Base-by-base conservation (phyloP, 495 filamentous ascomycete species). In the Cenococcum geophilum region DNA sequence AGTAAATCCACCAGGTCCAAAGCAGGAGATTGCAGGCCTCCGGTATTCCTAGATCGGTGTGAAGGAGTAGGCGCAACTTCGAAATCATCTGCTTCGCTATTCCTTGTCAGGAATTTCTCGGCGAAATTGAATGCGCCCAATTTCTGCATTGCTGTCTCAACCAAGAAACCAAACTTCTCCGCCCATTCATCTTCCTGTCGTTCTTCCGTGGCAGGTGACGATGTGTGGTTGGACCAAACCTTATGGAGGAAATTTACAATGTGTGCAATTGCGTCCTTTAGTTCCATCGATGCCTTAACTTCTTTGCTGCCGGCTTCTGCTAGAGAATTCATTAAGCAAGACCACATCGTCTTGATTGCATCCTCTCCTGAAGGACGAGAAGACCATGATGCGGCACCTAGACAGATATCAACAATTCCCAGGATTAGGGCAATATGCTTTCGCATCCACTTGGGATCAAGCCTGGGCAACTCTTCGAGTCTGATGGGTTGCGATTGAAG, bases 381-480 rank as follows among this genome's bases (percentile, higher is more conserved):
- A 14, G 77, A 74, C 73, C 82, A 81, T 20, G 83, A 80, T 0
- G 81, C 79, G 32, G 75, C 74, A 35, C 78, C 76, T 4, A 95
- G 71, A 5, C 91, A 76, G 2, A 78, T 79, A 55, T 87, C 83
- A 21, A 95, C 77, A 1, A 87, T 76, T 6, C 71, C 73, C 50
- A 95, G 75, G 1, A 97, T 78, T 23, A 72, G 75, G 0, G 70
- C 63, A 6, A 85, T 75, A 63, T 86, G 87, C 55, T 80, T 84
- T 60, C 92, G 83, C n/a, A 95, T 75, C 93, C 93, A 98, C 76
- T 86, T 89, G 9, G 88, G 78, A 70, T 97, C 89, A 12, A 96
- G 72, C 1, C 83, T 72, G 16, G 90, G 89, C 16, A 98, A 76
- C 63, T 96, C 90, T 32, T 86, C 84, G 0, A 83, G 74, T 40